These are phyloP conservation scores for Amanita fuliginea DNA, from an alignment of 768 basidiomycete genomes.

Conservation along the genomic window DNA sequence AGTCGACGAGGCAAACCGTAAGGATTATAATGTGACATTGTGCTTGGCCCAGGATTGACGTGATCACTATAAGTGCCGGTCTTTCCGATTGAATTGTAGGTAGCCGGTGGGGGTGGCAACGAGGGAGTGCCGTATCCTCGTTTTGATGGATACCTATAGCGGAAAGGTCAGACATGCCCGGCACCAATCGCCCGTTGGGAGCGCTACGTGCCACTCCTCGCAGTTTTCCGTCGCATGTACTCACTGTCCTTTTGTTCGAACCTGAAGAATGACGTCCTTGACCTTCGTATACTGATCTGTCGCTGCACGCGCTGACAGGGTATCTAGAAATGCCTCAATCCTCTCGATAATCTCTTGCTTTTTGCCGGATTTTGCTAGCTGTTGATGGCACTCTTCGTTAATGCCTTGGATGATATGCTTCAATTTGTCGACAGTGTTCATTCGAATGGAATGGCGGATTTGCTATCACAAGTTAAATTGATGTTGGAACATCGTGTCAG, in stretches of 20 bases:
- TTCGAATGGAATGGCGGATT: constrained; percentile 58
- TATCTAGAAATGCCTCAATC: constrained; percentile 46
- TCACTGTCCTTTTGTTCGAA: constrained; percentile 56
- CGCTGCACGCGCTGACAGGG: constrained; percentile 46
- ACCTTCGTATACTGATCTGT: constrained; percentile 59
- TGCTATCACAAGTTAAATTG: constrained; percentile 27
- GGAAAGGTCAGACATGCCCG: constrained; percentile 1
- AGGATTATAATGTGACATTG: constrained; percentile 38
- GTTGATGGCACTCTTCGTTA: constrained; percentile 66
- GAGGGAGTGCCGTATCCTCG: constrained; percentile 2
- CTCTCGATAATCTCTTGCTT: constrained; percentile 83
- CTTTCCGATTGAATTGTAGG: constrained; percentile 19
- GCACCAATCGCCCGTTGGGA: not conserved
- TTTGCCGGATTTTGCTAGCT: constrained; percentile 67
- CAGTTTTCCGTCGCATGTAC: constrained; percentile 17
- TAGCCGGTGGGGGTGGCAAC: constrained; percentile 11
- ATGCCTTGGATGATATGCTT: constrained; percentile 72
- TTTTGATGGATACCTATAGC: constrained; percentile 3
- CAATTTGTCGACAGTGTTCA: constrained; percentile 77
- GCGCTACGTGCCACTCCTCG: not conserved
- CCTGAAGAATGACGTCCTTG: constrained; percentile 55
- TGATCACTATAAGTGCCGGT: constrained; percentile 15
- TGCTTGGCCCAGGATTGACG: constrained; percentile 20
- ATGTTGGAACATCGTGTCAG: not conserved
- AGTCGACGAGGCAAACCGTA: constrained; percentile 50